phyloP scores from a whole-genome alignment of 768 basidiomycete genomes.

The Porphyrellus cyaneotinctus region DNA sequence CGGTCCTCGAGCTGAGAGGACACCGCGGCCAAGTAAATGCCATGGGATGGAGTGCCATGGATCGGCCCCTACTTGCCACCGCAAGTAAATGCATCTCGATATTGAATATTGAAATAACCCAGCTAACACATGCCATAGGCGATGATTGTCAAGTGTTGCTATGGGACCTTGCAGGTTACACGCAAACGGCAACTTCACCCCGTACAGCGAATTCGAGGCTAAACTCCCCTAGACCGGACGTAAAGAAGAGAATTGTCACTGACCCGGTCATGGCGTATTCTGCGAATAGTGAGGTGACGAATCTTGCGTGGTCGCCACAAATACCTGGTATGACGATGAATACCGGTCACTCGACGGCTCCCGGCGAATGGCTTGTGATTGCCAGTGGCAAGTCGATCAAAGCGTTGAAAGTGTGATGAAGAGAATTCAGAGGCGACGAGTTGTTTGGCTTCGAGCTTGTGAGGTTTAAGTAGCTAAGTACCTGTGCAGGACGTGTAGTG shows the following conservation, averaged over 20 bases:
- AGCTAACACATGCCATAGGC: slow-evolving; percentile 41
- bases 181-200: slow-evolving; percentile 61
- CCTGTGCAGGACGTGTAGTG: background rate
- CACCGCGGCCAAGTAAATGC: slow-evolving; percentile 83
- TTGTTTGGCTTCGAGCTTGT: background rate
- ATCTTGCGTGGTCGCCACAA: slow-evolving; percentile 84
- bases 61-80: slow-evolving; percentile 80
- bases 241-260: slow-evolving; percentile 66
- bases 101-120: background rate
- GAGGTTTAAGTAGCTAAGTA: background rate
- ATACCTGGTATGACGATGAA: slow-evolving; percentile 75
- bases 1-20: slow-evolving; percentile 85
- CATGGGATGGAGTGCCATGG: slow-evolving; percentile 85
- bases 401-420: slow-evolving; percentile 67
- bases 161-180: slow-evolving; percentile 78
- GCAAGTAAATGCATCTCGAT: slow-evolving; percentile 55
- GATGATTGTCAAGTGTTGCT: slow-evolving; percentile 93
- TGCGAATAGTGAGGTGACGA: slow-evolving; percentile 72
- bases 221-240: slow-evolving; percentile 78
- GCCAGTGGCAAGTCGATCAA: slow-evolving; percentile 80
- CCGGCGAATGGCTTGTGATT: slow-evolving; percentile 86
- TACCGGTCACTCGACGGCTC: slow-evolving; percentile 65
- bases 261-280: slow-evolving; percentile 86
- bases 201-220: slow-evolving; percentile 65
- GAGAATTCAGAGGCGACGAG: background rate